These are phyloP conservation scores for Chrysoporthe puriensis DNA, from an alignment of 2,329 filamentous ascomycete species.

Conservation along the genomic window DNA sequence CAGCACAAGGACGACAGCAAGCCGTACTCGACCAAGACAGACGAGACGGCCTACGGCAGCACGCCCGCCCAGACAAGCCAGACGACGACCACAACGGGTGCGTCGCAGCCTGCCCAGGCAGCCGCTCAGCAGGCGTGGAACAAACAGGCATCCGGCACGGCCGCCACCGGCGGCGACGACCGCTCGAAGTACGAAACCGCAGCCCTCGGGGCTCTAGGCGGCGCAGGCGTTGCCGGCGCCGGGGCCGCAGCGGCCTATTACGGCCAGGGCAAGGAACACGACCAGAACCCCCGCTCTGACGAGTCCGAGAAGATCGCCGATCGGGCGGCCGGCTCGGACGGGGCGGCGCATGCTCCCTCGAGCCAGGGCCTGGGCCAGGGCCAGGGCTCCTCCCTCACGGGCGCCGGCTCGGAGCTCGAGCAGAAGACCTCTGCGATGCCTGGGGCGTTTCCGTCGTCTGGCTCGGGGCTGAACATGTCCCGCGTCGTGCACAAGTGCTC, in stretches of 20 bases:
- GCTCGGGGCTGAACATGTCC: conserved; percentile 21
- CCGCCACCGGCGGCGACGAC: background rate
- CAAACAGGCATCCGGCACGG: background rate
- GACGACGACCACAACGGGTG: background rate
- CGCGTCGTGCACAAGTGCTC: conserved; percentile 32
- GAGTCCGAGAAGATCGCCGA: conserved; percentile 19
- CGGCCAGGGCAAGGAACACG: conserved; percentile 22
- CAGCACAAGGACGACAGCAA: conserved; percentile 22
- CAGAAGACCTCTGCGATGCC: conserved; percentile 14
- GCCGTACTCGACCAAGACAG: background rate
- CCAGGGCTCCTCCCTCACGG: background rate
- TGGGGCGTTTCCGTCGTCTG: conserved; percentile 12
- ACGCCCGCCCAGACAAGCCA: background rate
- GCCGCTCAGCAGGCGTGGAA: conserved; percentile 22
- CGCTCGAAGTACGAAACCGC: background rate
- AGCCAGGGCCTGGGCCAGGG: no score
- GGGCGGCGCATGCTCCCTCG: conserved; percentile 9
- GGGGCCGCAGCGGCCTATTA: conserved; percentile 16
- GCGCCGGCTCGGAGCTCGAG: conserved; percentile 17
- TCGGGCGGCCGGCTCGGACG: conserved; percentile 18
- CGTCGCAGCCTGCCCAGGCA: conserved; percentile 13
- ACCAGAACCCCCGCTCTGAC: conserved; percentile 12
- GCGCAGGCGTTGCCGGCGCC: conserved; percentile 3
- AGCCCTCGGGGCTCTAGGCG: conserved; percentile 2
- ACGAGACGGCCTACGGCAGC: no score